Conservation (phyloP, 2,329 filamentous ascomycete species). For the Chrysoporthe deuterocubensis region DNA sequence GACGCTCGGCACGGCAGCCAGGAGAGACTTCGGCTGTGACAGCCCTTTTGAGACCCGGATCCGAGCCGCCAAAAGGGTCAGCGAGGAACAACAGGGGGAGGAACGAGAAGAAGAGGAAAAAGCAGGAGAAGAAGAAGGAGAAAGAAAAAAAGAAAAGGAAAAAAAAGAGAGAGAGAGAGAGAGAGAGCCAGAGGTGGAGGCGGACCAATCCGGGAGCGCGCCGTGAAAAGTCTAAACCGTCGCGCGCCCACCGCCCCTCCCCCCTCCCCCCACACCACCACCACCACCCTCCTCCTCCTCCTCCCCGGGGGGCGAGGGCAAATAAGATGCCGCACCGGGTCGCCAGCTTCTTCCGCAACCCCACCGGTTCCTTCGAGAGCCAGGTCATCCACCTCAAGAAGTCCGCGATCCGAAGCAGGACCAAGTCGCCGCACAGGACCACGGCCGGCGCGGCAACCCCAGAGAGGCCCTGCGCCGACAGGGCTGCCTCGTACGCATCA, state of each 20-base stretch:
- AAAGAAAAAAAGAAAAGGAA: neutral
- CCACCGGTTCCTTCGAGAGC: slow-evolving; percentile 51
- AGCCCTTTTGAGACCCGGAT: neutral
- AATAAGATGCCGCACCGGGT: slow-evolving; percentile 60
- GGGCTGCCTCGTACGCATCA: slow-evolving; percentile 42
- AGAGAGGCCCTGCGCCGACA: slow-evolving; percentile 36
- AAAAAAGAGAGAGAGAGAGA: neutral
- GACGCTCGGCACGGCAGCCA: slow-evolving; percentile 19
- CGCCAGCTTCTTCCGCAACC: slow-evolving; percentile 59
- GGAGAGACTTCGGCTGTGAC: too few species aligned
- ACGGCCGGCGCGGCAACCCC: slow-evolving; percentile 20
- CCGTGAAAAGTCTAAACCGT: neutral
- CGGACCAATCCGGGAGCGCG: neutral
- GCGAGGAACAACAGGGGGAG: too few species aligned
- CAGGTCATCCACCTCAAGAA: slow-evolving; percentile 55
- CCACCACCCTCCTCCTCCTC: too few species aligned
- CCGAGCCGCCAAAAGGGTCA: too few species aligned
- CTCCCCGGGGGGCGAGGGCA: neutral
- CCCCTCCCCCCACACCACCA: too few species aligned
- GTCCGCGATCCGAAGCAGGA: slow-evolving; percentile 37
- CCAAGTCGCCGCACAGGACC: slow-evolving; percentile 37
- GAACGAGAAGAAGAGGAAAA: neutral
- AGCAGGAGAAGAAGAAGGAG: neutral
- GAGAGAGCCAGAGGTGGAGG: neutral
- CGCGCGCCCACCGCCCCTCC: neutral